A percentile compares a stretch with the other conserved stretches of the same genome.
phyloP scores from a whole-genome alignment of 1,139 yeast genomes.

The Taiozyma onychis region DNA sequence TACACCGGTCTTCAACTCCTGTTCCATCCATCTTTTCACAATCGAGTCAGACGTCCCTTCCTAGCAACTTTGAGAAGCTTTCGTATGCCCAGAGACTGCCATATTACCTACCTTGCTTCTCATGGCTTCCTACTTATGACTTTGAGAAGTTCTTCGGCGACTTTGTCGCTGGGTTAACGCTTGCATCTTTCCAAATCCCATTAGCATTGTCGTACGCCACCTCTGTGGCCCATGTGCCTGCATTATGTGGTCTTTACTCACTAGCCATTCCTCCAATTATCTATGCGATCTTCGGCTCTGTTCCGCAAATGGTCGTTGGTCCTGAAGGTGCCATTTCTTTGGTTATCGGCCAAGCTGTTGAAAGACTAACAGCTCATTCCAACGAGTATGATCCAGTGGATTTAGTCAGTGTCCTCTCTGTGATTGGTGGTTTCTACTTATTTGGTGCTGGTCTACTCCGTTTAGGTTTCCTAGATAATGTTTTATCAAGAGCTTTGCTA shows the following conservation, averaged over 20 bases:
- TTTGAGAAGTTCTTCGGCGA: conserved; percentile 59
- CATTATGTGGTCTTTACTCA: conserved; percentile 78
- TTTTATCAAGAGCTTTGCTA: conserved; percentile 73
- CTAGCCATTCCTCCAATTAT: conserved; percentile 79
- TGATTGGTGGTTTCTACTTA: conserved; percentile 70
- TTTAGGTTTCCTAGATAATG: conserved; percentile 85
- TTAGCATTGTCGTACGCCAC: conserved; percentile 85
- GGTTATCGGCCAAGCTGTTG: conserved; percentile 90
- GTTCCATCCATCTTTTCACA: conserved; percentile 11
- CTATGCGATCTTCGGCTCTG: conserved; percentile 81
- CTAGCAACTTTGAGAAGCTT: conserved; percentile 1
- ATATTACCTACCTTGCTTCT: conserved; percentile 75
- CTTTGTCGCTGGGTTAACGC: conserved; percentile 74
- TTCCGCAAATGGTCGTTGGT: conserved; percentile 94
- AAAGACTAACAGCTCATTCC: conserved; percentile 52
- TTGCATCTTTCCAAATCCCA: conserved; percentile 92
- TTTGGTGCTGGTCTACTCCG: conserved; percentile 76
- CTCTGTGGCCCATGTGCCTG: conserved; percentile 86
- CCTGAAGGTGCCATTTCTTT: conserved; percentile 94
- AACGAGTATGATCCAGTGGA: conserved; percentile 51
- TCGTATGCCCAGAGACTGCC: conserved; percentile 32
- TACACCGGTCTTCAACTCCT: neutral
- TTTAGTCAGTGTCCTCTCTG: conserved; percentile 67
- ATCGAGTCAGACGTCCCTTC: conserved; percentile 1
- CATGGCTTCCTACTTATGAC: conserved; percentile 71